phyloP scores from a whole-genome alignment of 2,329 filamentous ascomycete genomes.

The Allantophomopsis cytisporea region DNA sequence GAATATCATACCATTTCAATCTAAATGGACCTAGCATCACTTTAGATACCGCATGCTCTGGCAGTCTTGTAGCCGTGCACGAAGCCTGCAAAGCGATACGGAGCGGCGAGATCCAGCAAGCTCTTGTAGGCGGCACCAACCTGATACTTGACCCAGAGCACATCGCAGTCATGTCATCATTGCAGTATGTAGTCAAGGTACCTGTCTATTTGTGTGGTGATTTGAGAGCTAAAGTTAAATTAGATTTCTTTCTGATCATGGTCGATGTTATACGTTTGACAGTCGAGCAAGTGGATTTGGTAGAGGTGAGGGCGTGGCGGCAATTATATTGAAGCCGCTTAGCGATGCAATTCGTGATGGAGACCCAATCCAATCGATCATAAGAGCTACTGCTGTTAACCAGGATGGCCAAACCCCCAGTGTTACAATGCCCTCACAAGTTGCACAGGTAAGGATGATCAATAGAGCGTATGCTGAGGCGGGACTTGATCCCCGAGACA shows the following conservation, averaged over 20 bases:
- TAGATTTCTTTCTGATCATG: slow-evolving; percentile 2
- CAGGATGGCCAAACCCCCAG: slow-evolving; percentile 46
- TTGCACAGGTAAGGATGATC: slow-evolving; percentile 20
- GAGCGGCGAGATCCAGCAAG: background rate
- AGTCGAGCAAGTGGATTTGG: slow-evolving; percentile 27
- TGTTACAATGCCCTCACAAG: slow-evolving; percentile 35
- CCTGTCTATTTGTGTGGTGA: background rate
- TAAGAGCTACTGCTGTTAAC: slow-evolving; percentile 35
- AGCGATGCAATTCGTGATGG: slow-evolving; percentile 34
- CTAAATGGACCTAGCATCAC: slow-evolving; percentile 5
- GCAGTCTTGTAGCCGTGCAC: background rate
- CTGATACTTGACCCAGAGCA: slow-evolving; percentile 8
- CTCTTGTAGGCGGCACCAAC: slow-evolving; percentile 2
- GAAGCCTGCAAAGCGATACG: background rate
- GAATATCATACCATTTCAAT: slow-evolving; percentile 25
- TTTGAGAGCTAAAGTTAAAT: background rate
- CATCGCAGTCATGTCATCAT: slow-evolving; percentile 4
- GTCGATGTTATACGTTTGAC: slow-evolving; percentile 19
- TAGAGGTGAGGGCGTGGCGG: slow-evolving; percentile 27
- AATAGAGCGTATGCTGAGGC: slow-evolving; percentile 1
- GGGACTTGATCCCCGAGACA: slow-evolving; percentile 1
- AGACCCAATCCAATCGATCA: slow-evolving; percentile 39
- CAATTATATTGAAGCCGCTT: slow-evolving; percentile 29
- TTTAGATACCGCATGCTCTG: background rate
- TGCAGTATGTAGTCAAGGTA: background rate